Conservation (phyloP, 169 alveolate species). For the Babesia bigemina region DNA sequence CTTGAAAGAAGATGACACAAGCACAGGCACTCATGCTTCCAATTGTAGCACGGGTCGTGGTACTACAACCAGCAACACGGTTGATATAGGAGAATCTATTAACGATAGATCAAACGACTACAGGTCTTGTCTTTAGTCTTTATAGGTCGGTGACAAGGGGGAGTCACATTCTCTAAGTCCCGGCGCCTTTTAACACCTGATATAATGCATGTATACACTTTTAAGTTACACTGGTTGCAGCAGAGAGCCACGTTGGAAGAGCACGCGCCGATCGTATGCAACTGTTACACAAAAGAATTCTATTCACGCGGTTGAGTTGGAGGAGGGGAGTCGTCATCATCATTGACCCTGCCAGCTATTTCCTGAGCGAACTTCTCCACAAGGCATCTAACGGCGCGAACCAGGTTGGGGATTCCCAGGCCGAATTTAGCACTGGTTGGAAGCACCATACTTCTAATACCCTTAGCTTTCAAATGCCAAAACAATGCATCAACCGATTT, state of each 20-base stretch:
- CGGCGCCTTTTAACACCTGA: neutral
- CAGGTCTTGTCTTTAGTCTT: neutral
- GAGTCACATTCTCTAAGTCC: neutral
- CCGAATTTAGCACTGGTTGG: constrained; percentile 56
- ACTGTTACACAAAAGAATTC: neutral
- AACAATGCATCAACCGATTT: constrained; percentile 28
- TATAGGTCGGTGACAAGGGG: neutral
- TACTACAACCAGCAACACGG: neutral
- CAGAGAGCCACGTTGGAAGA: neutral
- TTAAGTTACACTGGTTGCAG: neutral
- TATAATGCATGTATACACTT: constrained; percentile 14
- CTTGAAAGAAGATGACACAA: neutral
- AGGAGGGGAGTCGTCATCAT: neutral
- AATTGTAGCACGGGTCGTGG: constrained; percentile 7
- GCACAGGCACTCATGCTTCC: neutral
- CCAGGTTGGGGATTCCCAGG: constrained; percentile 30
- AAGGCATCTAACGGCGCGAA: constrained; percentile 10
- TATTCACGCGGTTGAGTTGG: too few species aligned
- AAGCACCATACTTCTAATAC: neutral
- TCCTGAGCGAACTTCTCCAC: constrained; percentile 18
- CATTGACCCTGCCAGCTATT: constrained; percentile 9
- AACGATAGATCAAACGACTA: neutral
- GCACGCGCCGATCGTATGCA: neutral
- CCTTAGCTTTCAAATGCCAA: constrained; percentile 7
- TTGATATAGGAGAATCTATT: neutral